Conservation (phyloP, 2,329 filamentous ascomycete species). For the Aspergillus luchuensis region DNA sequence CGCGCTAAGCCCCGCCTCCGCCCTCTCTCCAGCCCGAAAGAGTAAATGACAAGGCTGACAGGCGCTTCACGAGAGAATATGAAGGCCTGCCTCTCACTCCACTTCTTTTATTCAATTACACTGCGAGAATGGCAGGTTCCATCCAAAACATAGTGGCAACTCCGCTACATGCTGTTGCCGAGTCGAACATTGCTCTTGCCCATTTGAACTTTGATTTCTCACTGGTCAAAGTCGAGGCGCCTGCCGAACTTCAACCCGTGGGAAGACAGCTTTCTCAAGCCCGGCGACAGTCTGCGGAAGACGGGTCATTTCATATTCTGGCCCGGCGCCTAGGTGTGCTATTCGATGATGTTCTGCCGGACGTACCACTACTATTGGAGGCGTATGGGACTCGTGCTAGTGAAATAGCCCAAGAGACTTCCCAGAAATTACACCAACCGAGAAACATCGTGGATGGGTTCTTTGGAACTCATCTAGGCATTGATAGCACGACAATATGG, state of each 20-base stretch:
- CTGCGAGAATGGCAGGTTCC: neutral
- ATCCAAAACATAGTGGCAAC: constrained; percentile 11
- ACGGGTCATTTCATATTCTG: constrained; percentile 39
- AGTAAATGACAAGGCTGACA: too few relatives aligned
- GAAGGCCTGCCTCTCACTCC: too few relatives aligned
- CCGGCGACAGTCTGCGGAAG: constrained; percentile 41
- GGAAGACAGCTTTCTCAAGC: constrained; percentile 33
- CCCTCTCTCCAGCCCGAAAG: too few relatives aligned
- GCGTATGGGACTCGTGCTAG: constrained; percentile 22
- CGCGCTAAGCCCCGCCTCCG: too few relatives aligned
- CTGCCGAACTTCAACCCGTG: constrained; percentile 38
- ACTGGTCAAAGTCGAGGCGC: constrained; percentile 45
- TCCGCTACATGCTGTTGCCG: constrained; percentile 4
- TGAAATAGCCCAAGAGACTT: constrained; percentile 9
- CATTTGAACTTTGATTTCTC: constrained; percentile 49
- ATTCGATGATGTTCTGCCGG: constrained; percentile 39
- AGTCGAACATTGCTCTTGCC: constrained; percentile 20
- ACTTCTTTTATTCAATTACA: too few relatives aligned
- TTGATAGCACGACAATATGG: constrained; percentile 15
- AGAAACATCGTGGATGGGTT: constrained; percentile 9
- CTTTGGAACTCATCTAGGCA: constrained; percentile 11
- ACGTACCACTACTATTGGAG: constrained; percentile 35
- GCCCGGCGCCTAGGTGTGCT: constrained; percentile 45
- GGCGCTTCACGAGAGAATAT: too few relatives aligned
- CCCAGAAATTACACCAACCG: neutral